These are phyloP conservation scores for Basipetospora chlamydospora DNA, from an alignment of 2,329 filamentous ascomycete genomes.

Conservation along the genomic window DNA sequence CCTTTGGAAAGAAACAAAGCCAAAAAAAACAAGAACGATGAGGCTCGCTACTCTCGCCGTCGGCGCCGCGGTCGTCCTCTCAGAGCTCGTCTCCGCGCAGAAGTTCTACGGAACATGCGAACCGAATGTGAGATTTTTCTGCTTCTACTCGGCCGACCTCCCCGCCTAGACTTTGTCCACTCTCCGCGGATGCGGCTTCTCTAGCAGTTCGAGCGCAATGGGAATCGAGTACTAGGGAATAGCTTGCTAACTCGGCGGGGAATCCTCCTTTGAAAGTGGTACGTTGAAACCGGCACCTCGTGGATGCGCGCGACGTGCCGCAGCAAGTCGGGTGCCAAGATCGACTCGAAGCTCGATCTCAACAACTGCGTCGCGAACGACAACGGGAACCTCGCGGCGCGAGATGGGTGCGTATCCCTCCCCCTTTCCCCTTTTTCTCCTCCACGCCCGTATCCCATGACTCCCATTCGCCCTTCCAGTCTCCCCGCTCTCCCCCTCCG, in stretches of 20 bases:
- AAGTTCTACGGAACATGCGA: not conserved
- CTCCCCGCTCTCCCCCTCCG: too few relatives aligned
- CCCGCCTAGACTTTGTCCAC: too few relatives aligned
- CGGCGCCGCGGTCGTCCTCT: not conserved
- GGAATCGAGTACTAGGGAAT: too few relatives aligned
- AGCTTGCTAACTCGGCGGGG: too few relatives aligned
- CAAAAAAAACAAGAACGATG: not conserved
- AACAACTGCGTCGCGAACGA: conserved; percentile 4
- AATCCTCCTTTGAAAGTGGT: conserved; percentile 2
- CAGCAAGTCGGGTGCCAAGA: not conserved
- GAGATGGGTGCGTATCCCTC: not conserved
- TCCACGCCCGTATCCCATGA: not conserved
- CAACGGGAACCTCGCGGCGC: not conserved
- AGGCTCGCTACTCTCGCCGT: not conserved
- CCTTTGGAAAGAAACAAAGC: too few relatives aligned
- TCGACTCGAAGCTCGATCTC: conserved; percentile 2
- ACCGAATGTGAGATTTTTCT: not conserved
- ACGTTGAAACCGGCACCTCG: not conserved
- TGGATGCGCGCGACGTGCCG: conserved; percentile 1
- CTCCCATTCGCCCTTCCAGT: not conserved
- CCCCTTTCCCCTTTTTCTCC: not conserved
- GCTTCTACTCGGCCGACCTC: too few relatives aligned
- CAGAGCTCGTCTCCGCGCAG: not conserved
- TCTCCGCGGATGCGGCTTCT: too few relatives aligned
- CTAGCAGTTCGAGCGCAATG: too few relatives aligned